Base-by-base conservation (phyloP, 345 rosid genomes). In the Ricinus communis region DNA sequence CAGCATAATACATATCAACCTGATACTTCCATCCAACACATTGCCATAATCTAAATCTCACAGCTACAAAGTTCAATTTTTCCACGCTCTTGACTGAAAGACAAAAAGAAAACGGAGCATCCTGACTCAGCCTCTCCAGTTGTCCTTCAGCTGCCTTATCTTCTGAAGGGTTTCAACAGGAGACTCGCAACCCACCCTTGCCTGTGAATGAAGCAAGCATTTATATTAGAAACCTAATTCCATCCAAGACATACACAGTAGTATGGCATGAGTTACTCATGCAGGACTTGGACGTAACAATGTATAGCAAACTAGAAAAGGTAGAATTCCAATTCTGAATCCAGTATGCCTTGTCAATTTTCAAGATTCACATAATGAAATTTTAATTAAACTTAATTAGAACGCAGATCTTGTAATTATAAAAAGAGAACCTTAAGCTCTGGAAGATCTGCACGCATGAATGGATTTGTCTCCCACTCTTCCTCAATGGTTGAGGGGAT, bases 401-500 rank as follows among this genome's bases (percentile, higher is more conserved):
- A 51, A 40, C 28, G 5, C 6, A 40, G 58, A 57, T 2, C 8
- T 22, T 5, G 49, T 12, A 31, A 47, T 24, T n/a, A 33, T n/a
- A 22, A 18, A 47, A 66, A 41, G 51, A 2, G 27, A 49, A 89
- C 91, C 91, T 81, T 85, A 70, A 89, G 66, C 74, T 92, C 86
- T 0, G 87, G 87, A 24, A 84, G 84, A 78, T 86, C 87, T 54
- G 73, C 93, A 9, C 97, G 86, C 87, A 92, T 90, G 62, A 92
- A 92, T 12, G 97, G 97, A 71, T 95, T 90, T 22, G 92, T 95
- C 81, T 87, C 90, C 69, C 85, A 73, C 78, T 92, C 99, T 74
- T 95, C 93, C 78, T 81, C 87, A 4, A 95, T 76, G 52, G 99
- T 95, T 53, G 97, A 92, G 51, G 97, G 99, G 66, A 95, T 81